Evolutionary conservation across 2,329 filamentous ascomycete genomes (phyloP), one percentile per base, ranked within the genome.

Genomic region (Verticillium klebahnii): DNA sequence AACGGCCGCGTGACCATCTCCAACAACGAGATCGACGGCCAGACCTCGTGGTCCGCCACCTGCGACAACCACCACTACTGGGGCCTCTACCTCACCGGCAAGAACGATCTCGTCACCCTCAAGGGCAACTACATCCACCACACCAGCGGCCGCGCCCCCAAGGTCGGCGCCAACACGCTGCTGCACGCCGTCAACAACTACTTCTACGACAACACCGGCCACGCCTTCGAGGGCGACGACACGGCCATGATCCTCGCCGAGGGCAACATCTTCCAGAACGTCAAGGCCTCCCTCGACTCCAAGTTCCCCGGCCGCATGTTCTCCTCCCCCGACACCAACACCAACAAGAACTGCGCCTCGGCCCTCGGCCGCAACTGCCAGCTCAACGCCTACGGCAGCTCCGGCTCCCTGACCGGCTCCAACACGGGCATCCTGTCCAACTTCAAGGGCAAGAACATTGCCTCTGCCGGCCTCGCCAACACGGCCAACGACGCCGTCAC

Each of bases 111-210:
- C 63, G 76, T 87, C 68, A 87, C 85, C 64, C 69, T 87, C 70
- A 83, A 85, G 76, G 77, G 78, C 66, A 87, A 87, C 78, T 86
- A 86, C 75, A 76, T 87, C 69, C 82, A 86, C 78, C 77, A 85
- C 72, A 81, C 80, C 57, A 81, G 78, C 14, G 85, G 85, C 61
- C 83, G 85, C 60, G 75, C 76, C 14, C 85, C 84, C 67, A 86
- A 87, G 75, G 76, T 87, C 25, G 78, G 77, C 23, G 82, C 82
- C 71, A 84, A 84, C 60, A 78, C 85, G 55, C 74, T 78, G 19
- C 72, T 87, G 60, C 85, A 88, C 72, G 82, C 81, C 52, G 82
- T 85, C 70, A 87, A 86, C 81, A 87, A 87, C 78, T 85, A 83
- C 79, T 86, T 78, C 75, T 78, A 83, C 70, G 77, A 80, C 68